phyloP scores from a whole-genome alignment of 2,329 filamentous ascomycete species.

The Pseudocercospora pini-densiflorae region DNA sequence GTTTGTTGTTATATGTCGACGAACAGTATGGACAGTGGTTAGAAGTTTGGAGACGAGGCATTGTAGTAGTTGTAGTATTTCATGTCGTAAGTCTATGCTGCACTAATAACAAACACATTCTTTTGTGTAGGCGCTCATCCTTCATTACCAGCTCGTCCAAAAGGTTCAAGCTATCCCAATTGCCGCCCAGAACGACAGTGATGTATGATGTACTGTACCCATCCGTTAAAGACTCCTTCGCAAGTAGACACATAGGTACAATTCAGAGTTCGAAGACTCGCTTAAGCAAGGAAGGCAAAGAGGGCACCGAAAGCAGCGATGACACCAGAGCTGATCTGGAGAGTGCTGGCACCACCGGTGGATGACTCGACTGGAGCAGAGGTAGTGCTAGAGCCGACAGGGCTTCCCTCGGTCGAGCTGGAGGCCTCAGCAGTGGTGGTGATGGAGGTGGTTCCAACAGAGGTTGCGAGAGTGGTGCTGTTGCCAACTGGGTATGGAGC shows the following conservation, averaged over 20 bases:
- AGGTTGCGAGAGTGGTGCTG: constrained; percentile 24
- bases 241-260: constrained; percentile 10
- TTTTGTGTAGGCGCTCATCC: not conserved
- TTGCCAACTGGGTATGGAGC: constrained; percentile 27
- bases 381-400: constrained; percentile 10
- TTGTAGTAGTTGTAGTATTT: not conserved
- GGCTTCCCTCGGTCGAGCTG: constrained; percentile 20
- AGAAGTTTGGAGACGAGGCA: not conserved
- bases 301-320: constrained; percentile 23
- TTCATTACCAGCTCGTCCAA: not conserved
- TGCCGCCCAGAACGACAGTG: not conserved
- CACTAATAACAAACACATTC: not conserved
- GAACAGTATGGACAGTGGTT: too few species aligned
- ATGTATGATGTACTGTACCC: constrained; percentile 5
- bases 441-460: constrained; percentile 13
- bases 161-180: not conserved
- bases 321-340: constrained; percentile 21
- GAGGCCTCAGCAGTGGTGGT: constrained; percentile 17
- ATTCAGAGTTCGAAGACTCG: not conserved
- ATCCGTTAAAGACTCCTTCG: constrained; percentile 1
- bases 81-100: constrained; percentile 2
- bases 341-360: constrained; percentile 17
- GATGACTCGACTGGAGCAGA: constrained; percentile 14
- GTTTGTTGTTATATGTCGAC: not conserved
- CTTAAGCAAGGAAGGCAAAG: constrained; percentile 28